phyloP scores from a whole-genome alignment of 192 early-diverging fungal species.

The Pecoramyces ruminantium region DNA sequence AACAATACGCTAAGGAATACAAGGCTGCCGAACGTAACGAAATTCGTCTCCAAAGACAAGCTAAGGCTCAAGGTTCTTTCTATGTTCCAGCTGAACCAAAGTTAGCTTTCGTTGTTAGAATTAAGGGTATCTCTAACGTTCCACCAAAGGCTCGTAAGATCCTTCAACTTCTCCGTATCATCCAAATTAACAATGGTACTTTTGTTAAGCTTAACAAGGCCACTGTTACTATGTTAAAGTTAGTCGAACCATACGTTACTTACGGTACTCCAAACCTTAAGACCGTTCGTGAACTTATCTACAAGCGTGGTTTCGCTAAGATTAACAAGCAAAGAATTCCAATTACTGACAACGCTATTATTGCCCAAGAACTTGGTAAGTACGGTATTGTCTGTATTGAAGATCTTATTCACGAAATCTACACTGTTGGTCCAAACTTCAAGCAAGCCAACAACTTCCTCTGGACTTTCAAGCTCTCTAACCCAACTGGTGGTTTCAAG shows the following conservation, averaged over 20 bases:
- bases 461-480: conserved; percentile 97
- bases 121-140: conserved; percentile 99
- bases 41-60: conserved; percentile 82
- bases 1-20: conserved; percentile 98
- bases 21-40: conserved; percentile 69
- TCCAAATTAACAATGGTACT: conserved; percentile 98
- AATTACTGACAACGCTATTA: conserved; percentile 88
- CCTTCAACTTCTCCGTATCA: conserved; percentile 93
- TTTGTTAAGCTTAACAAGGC: conserved; percentile 93
- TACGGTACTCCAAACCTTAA: conserved; percentile 93
- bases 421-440: conserved; percentile 87
- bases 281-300: conserved; percentile 95
- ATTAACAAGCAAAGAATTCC: conserved; percentile 93
- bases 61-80: conserved; percentile 77
- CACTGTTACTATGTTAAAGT: conserved; percentile 92
- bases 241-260: conserved; percentile 89
- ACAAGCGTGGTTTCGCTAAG: conserved; percentile 99
- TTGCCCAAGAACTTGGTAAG: conserved; percentile 81
- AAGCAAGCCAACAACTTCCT: conserved; percentile 96
- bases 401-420: conserved; percentile 97
- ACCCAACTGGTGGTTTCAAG: conserved; percentile 90
- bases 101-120: conserved; percentile 94
- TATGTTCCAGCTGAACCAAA: conserved; percentile 92
- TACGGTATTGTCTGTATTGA: conserved; percentile 94
- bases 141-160: conserved; percentile 99